Evolutionary conservation across 371 early-diverging fungal genomes (phyloP), one percentile per base, ranked within the genome.

Genomic region (Furculomyces boomerangus): DNA sequence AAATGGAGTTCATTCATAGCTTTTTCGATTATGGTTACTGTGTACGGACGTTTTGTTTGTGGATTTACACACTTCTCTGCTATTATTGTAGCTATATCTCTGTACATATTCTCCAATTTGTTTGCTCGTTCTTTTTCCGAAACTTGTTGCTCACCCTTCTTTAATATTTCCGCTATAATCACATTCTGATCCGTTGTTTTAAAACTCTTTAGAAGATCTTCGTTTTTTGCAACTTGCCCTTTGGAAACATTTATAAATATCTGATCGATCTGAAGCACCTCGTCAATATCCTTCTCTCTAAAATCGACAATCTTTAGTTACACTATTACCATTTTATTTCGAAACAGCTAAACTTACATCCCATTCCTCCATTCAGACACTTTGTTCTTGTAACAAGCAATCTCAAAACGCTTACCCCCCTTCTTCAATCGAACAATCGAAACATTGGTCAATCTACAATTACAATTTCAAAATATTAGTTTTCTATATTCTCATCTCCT

Each of bases 341-440:
- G 14, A 59, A 26, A n/a, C 10, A 16, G 2, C 3, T 26, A n/a
- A 16, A 62, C 80, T 71, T 79, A 91, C 87, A 92, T 83, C 50
- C 86, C 83, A 35, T 72, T 84, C 30, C 96, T 74, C 90, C 91
- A 97, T 67, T 97, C 94, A 61, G 87, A 69, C n/a, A 94, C 93
- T 72, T 98, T 96, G 79, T 98, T 98, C 66, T 92, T 93, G 71
- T 96, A 96, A 67, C 95, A 92, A 8, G 98, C 98, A 20, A 98
- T 74, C 65, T 98, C 98, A 57, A 96, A 98, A 30, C 92, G 81
- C 67, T 90, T 93, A 40, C 98, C 98, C 27, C 93, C 93, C 72
- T 93, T 94, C 62, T 86, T 86, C 58, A 93, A 75, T 41, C 93
- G 86, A 25, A 98, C 97, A 32, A 95, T 71, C 18, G 93, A 90